Evolutionary conservation across 148 eudicot genomes (phyloP), one percentile per base, ranked within the genome.

Genomic region (Oxyria digyna): DNA sequence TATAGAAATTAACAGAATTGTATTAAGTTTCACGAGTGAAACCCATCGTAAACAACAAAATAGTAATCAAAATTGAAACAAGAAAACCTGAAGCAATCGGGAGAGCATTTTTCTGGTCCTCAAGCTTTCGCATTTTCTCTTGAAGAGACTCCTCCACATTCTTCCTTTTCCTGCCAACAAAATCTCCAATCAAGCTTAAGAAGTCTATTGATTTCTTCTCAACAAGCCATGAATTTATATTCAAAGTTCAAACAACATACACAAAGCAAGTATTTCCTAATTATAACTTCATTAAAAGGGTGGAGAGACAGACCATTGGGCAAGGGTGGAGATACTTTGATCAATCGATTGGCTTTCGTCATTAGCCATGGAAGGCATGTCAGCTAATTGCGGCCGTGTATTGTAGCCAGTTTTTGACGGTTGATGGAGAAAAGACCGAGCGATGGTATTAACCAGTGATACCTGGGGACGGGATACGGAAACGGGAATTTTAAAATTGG

Each of bases 1-100:
- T 95, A 29, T 1, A 59, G 77, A 33, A 67, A 75, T 18, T 1
- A n/a, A 11, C 74, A 55, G 69, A 68, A 27, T 24, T 8, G 18
- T 8, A 9, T 18, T 20, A 3, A 66, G 7, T 66, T 37, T 13
- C 46, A 33, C n/a, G n/a, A n/a, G n/a, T 21, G 13, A 63, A 18
- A 12, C 42, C 42, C n/a, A 63, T 24, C 33, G 50, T 48, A 49
- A 17, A 11, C 18, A 69, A 10, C 75, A 38, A 20, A 70, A 3
- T 31, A 41, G 29, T 4, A n/a, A 54, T 67, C 35, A 43, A 8
- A 72, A 42, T 37, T 37, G 69, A 66, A 21, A 15, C 43, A 71
- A 62, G 46, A 31, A 74, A 76, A 91, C 97, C 97, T 32, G 85
- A 59, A 71, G 97, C 89, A 46, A 91, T 91, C 0, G 97, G 97